Conservation (phyloP, 164 flowering plant genomes). For the Hamamelis virginiana region DNA sequence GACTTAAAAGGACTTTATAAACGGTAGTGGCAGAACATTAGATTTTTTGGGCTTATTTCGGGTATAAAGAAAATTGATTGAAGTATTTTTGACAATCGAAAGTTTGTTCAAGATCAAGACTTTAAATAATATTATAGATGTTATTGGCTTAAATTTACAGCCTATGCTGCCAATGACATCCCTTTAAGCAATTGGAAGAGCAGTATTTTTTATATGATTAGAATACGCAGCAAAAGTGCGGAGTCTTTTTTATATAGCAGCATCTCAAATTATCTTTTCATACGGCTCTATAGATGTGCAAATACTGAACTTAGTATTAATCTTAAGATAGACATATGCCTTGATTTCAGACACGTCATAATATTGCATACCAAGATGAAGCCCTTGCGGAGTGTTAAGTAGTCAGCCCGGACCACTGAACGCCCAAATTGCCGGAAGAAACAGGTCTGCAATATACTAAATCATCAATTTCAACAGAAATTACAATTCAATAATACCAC, state of each 20-base stretch:
- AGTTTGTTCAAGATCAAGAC: no score
- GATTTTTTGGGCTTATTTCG: no score
- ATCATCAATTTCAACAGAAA: not conserved
- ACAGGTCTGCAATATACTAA: slow-evolving; percentile 59
- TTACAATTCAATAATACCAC: not conserved
- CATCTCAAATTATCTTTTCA: not conserved
- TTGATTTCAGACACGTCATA: not conserved
- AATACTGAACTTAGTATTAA: not conserved
- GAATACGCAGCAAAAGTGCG: no score
- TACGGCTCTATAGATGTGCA: not conserved
- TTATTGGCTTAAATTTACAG: no score
- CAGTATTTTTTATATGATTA: no score
- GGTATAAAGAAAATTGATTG: no score
- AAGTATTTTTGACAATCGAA: no score
- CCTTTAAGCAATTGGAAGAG: no score
- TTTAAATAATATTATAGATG: no score
- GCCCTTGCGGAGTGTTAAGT: slow-evolving; percentile 84
- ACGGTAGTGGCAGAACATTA: no score
- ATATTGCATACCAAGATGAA: slow-evolving; percentile 66
- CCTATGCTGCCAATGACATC: no score
- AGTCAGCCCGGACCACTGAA: slow-evolving; percentile 87
- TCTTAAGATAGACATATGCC: slow-evolving; percentile 4
- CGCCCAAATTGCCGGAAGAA: slow-evolving; percentile 94
- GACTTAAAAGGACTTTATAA: no score
- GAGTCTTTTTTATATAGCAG: not conserved